Conservation (phyloP, 2,329 filamentous ascomycete genomes). For the Xylariaceae sp. region DNA sequence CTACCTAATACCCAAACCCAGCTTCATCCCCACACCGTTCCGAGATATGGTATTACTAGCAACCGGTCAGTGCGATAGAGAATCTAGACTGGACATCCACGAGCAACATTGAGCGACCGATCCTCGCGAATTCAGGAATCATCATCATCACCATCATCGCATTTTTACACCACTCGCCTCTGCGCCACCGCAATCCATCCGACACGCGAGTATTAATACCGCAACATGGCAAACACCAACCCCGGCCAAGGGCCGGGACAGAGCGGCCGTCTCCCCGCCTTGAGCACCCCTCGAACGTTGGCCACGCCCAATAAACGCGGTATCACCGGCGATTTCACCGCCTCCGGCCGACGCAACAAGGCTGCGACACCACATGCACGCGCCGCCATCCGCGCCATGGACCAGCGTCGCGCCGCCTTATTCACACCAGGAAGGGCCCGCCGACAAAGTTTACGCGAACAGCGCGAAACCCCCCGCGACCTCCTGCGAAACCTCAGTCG, state of each 20-base stretch:
- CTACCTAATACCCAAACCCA: neutral
- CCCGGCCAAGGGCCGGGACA: constrained; percentile 7
- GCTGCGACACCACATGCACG: constrained; percentile 56
- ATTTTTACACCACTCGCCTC: neutral
- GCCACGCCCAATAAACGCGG: constrained; percentile 33
- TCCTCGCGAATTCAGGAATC: neutral
- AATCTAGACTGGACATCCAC: neutral
- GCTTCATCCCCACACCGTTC: neutral
- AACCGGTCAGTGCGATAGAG: neutral
- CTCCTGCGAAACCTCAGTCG: constrained; percentile 47
- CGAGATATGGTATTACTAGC: neutral
- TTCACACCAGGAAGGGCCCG: constrained; percentile 56
- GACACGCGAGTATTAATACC: neutral
- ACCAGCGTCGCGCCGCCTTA: constrained; percentile 53
- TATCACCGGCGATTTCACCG: constrained; percentile 38
- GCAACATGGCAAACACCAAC: constrained; percentile 14
- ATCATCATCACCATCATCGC: neutral
- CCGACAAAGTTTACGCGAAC: constrained; percentile 53
- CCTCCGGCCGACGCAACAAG: constrained; percentile 40
- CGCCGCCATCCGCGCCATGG: constrained; percentile 53
- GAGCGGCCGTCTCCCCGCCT: constrained; percentile 19
- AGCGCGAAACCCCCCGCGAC: constrained; percentile 35
- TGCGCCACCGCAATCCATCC: neutral
- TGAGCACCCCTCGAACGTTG: constrained; percentile 27
- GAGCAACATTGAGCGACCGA: constrained; percentile 4